Base-by-base conservation (phyloP, 305 asterid genomes). In the Solanum hybrid region DNA sequence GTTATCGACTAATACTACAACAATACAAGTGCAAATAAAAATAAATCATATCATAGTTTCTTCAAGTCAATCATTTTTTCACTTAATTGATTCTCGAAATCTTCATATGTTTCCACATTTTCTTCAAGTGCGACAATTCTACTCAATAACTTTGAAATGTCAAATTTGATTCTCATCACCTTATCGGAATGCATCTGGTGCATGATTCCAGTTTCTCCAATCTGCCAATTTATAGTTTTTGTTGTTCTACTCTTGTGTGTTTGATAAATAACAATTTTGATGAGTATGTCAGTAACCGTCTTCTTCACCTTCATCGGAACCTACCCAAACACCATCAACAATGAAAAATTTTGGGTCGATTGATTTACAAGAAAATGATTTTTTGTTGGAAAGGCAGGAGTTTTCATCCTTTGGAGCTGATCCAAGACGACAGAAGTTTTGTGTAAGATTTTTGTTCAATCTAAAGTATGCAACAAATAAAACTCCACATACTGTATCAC, bases 261-360 rank as follows among this genome's bases (percentile, higher is more conserved):
- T 56, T 56, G 10, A 56, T 56, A 56, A 56, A 19, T 7, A 56
- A 17, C 24, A 17, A 56, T 56, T 56, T 17, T 17, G 10, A 56
- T 17, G 10, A 56, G 69, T 56, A 10, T 56, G 24, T 17, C 24
- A 56, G 24, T 17, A 56, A 0, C 10, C 4, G 2, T 56, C 69
- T 56, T 56, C 69, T 56, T 56, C 10, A 56, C 69, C 24, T 56
- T 56, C 69, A 19, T 56, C 24, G 4, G 4, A 56, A 56, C 4
- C 24, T 17, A 17, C 69, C 69, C 24, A 56, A 6, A 51, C n/a
- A 51, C 66, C 7, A 13, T 42, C 56, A 22, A n/a, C 14, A n/a
- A 66, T n/a, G 29, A 2, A n/a, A 24, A 4, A 0, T 8, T 22
- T 9, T 10, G 29, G 24, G 2, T 66, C 14, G 0, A n/a, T 22